Evolutionary conservation across 2,329 filamentous ascomycete species (phyloP), one percentile per base, ranked within the genome.

Genomic region (Pseudogymnoascus sp.): DNA sequence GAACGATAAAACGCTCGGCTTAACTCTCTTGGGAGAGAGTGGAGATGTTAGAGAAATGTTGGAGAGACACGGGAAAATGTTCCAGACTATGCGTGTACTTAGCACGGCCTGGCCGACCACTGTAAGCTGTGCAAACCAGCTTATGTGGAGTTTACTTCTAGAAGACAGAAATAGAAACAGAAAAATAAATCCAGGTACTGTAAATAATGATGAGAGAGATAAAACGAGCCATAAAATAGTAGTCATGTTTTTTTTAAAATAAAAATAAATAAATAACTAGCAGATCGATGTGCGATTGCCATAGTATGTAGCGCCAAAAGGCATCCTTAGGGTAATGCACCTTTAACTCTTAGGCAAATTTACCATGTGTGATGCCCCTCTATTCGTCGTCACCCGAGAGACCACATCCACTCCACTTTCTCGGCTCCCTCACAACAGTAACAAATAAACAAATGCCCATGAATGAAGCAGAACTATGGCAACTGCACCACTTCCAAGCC

Each of bases 401-500:
- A 54, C 47, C 47, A 33, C 21, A 8, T 5, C 5, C 47, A 17
- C 26, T 54, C 47, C 29, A 33, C 47, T 54, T 50, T 54, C 47
- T 54, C 47, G 29, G 47, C 47, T 54, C 29, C 33, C 47, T 54
- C 47, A 54, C 47, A 54, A 54, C 47, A 54, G 47, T 29, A 54
- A 54, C 47, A 54, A 54, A 33, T 54, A 54, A 54, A 54, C 47
- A 54, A 54, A 54, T 21, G 29, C 47, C 29, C 3, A 29, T 21
- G 33, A 15, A 54, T 54, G 47, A 54, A 33, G 47, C 47, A 54
- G 47, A 33, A 21, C 47, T 33, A 54, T 54, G 47, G 47, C 47
- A 54, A 21, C 47, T 54, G 47, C 65, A 33, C 54, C 66, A 54
- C 64, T 68, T 50, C 66, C 68, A 17, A 66, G 65, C 10, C 62